phyloP scores from a whole-genome alignment of 108 stramenopile species.

The Seminavis robusta region DNA sequence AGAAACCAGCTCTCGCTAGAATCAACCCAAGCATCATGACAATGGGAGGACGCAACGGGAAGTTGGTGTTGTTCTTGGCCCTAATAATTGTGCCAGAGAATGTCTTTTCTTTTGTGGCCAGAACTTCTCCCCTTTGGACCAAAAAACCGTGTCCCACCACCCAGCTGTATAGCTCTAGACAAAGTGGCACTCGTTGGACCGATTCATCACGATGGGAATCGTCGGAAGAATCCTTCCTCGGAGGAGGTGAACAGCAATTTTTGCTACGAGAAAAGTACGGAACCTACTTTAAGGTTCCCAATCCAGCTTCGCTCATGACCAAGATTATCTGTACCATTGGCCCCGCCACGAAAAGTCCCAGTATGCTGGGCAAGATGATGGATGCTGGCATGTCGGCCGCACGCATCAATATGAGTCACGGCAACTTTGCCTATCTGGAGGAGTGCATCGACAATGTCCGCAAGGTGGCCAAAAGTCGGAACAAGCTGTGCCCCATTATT shows the following conservation, averaged over 20 bases:
- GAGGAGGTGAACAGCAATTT: conserved; percentile 3
- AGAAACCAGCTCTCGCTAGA: too few species aligned
- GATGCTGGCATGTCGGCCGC: conserved; percentile 57
- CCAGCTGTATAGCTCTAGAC: too few species aligned
- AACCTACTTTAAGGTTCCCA: conserved; percentile 23
- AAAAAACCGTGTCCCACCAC: too few species aligned
- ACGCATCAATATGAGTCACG: conserved; percentile 39
- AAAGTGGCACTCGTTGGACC: conserved; percentile 1
- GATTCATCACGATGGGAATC: conserved; percentile 2
- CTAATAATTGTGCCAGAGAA: too few species aligned
- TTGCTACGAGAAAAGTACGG: conserved; percentile 21
- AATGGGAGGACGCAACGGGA: too few species aligned
- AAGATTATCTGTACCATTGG: conserved; percentile 82
- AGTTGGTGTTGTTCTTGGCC: too few species aligned
- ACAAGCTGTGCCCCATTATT: conserved; percentile 46
- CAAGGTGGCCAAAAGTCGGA: conserved; percentile 39
- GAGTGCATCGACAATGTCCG: conserved; percentile 40
- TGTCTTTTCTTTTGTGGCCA: too few species aligned
- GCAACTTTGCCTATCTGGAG: conserved; percentile 55
- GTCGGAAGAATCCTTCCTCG: not conserved
- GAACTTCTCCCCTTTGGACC: too few species aligned
- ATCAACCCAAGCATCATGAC: too few species aligned
- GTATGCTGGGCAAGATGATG: conserved; percentile 59
- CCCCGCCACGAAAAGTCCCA: conserved; percentile 72
- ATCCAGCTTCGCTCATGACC: conserved; percentile 41